Percentiles rank a stretch among this genome's conserved stretches.
Evolutionary conservation across 176 grass and related monocot species (phyloP).

Genomic region (Bromus sterilis): DNA sequence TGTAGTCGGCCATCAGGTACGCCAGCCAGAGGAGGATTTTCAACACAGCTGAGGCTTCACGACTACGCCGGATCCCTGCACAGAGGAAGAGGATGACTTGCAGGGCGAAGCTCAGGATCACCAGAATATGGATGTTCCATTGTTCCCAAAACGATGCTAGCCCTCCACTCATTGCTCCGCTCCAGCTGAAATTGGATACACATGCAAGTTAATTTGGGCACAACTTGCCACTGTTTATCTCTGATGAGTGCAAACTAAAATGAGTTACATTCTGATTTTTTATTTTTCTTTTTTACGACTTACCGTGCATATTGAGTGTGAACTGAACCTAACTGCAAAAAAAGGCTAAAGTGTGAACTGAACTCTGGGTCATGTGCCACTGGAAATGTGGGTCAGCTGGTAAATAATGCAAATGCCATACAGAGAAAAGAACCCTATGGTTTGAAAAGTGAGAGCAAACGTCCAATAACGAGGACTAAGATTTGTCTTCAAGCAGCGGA

Average conservation of each 20-base stretch:
- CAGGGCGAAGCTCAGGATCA: neutral
- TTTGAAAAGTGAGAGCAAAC: neutral
- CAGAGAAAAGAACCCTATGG: neutral
- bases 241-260: neutral
- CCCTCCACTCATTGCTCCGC: neutral
- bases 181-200: neutral
- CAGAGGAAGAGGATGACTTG: neutral
- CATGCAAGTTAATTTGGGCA: neutral
- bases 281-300: neutral
- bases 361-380: neutral
- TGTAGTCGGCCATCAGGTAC: conserved; percentile 33
- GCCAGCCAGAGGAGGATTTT: conserved; percentile 16
- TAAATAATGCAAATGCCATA: neutral
- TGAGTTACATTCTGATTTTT: neutral
- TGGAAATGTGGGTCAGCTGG: neutral
- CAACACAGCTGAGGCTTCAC: neutral
- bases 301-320: neutral
- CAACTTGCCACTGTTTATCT: neutral
- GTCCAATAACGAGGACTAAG: neutral
- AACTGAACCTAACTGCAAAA: neutral
- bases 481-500: too few species aligned
- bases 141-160: neutral
- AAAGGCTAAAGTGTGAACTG: neutral
- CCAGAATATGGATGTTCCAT: neutral
- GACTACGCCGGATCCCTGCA: neutral